phyloP scores from a whole-genome alignment of 805 yeast species.

The Yarrowia divulgata region DNA sequence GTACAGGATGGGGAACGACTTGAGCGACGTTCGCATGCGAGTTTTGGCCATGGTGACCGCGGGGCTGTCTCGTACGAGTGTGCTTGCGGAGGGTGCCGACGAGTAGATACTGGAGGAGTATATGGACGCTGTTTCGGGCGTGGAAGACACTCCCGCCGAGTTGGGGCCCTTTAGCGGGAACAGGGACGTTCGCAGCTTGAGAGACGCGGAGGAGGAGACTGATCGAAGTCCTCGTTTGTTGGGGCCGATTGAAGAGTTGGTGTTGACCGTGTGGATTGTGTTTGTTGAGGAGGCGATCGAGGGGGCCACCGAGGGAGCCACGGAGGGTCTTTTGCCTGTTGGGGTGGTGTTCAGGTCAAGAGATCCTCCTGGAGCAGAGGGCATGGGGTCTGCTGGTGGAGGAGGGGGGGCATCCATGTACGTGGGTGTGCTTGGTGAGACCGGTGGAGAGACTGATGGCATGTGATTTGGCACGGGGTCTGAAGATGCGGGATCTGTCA shows the following conservation, averaged over 20 bases:
- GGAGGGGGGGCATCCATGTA: constrained; percentile 9
- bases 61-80: background rate
- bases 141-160: background rate
- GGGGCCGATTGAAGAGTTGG: background rate
- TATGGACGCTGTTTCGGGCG: constrained; percentile 19
- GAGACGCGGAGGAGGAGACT: constrained; percentile 31
- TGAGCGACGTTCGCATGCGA: constrained; percentile 10
- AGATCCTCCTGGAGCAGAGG: background rate
- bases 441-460: too few species aligned
- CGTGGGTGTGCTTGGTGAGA: background rate
- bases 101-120: constrained; percentile 12
- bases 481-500: too few species aligned
- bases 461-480: too few species aligned
- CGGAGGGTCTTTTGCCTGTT: too few species aligned
- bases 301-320: too few species aligned
- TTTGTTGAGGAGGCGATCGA: background rate
- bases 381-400: constrained; percentile 27
- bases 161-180: constrained; percentile 30
- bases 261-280: background rate
- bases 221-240: constrained; percentile 19
- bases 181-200: constrained; percentile 23
- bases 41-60: constrained; percentile 11
- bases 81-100: background rate
- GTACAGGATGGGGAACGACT: constrained; percentile 32
- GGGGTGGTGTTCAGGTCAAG: background rate